Conservation (phyloP, 257 asterid genomes). For the Euphrasia confusa region DNA sequence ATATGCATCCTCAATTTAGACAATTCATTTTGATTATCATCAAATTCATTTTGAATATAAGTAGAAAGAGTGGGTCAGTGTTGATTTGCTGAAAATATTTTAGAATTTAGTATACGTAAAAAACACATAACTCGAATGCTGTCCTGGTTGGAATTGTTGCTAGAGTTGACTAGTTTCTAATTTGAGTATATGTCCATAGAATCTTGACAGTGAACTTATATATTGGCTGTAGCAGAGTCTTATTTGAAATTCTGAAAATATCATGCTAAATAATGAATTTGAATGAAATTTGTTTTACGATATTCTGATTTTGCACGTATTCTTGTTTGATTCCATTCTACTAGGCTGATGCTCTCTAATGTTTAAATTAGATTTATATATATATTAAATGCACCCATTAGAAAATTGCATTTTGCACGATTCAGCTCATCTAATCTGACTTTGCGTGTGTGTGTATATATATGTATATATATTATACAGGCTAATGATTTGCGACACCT, state of each 20-base stretch:
- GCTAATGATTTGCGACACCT: constrained; percentile 69
- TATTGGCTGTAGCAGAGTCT: neutral
- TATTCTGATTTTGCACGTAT: neutral
- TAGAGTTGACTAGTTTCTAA: neutral
- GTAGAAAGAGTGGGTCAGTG: too few relatives aligned
- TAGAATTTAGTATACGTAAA: neutral
- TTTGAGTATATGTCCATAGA: neutral
- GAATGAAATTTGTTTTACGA: neutral
- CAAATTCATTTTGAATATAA: too few relatives aligned
- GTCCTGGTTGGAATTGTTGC: neutral
- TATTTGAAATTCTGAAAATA: neutral
- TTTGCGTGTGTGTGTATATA: neutral
- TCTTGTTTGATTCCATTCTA: neutral
- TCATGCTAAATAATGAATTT: neutral
- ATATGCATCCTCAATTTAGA: neutral
- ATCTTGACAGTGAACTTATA: neutral
- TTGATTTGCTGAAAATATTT: neutral
- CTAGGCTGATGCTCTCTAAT: neutral
- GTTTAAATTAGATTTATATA: neutral
- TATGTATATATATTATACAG: constrained; percentile 33
- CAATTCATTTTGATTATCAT: neutral
- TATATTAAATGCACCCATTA: neutral
- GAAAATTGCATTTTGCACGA: neutral
- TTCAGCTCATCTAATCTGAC: neutral
- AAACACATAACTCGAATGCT: neutral